These are phyloP conservation scores for Aurinia saxatilis DNA, from an alignment of 345 rosid genomes.

Conservation along the genomic window DNA sequence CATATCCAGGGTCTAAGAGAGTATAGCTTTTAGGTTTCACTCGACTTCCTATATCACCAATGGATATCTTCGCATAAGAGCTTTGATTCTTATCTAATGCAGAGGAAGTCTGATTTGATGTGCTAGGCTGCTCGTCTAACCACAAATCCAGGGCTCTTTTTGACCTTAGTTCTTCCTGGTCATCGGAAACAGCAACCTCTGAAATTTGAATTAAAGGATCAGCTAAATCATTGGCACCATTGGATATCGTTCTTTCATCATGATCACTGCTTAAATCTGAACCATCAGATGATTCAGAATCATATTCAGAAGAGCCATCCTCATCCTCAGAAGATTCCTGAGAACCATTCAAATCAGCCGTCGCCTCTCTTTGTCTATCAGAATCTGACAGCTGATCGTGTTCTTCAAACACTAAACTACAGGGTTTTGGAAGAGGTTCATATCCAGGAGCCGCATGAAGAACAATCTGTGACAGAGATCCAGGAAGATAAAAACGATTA, in stretches of 20 bases:
- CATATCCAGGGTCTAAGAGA: conserved; percentile 71
- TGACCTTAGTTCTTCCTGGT: conserved; percentile 54
- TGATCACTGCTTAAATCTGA: conserved; percentile 37
- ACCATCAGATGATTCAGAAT: conserved; percentile 49
- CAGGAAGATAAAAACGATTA: conserved; percentile 83
- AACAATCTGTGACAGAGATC: conserved; percentile 93
- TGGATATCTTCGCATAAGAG: conserved; percentile 70
- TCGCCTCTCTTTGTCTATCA: conserved; percentile 25
- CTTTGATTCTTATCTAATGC: conserved; percentile 32
- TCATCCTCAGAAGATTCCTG: conserved; percentile 54
- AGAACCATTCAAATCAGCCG: conserved; percentile 25
- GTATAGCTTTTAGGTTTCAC: conserved; percentile 62
- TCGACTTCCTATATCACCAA: conserved; percentile 59
- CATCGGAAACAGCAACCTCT: conserved; percentile 36
- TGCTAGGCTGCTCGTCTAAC: conserved; percentile 73
- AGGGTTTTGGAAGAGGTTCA: conserved; percentile 95
- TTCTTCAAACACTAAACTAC: conserved; percentile 49
- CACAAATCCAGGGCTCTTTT: conserved; percentile 68
- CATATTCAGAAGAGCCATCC: conserved; percentile 63
- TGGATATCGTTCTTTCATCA: conserved; percentile 37
- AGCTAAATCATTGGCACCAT: conserved; percentile 36
- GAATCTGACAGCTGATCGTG: conserved; percentile 33
- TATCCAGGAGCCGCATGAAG: conserved; percentile 99
- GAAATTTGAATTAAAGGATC: conserved; percentile 78
- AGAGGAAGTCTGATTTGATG: conserved; percentile 37